Evolutionary conservation across 306 rosid genomes (phyloP), one percentile per base, ranked within the genome.

Genomic region (Casuarina equisetifolia): DNA sequence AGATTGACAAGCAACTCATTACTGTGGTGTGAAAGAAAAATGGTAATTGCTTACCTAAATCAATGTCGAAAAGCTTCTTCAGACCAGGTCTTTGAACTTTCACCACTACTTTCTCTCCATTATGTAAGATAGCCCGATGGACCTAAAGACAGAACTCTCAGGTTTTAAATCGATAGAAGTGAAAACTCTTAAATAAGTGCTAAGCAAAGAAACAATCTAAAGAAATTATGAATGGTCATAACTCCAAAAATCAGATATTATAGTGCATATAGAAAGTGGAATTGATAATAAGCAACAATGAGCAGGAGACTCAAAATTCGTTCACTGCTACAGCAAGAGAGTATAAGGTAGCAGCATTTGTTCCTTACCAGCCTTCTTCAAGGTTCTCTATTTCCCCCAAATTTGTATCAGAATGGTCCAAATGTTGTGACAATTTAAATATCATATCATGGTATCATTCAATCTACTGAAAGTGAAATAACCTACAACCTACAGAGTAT

Each of bases 81-180:
- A 95, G 87, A 75, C 98, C 98, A 51, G 98, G 97, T 80, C 98
- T 89, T 83, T 92, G 98, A 72, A 95, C 98, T 84, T 95, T 95
- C 77, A 95, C 55, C 20, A 91, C 96, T 62, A 95, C 97, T 78
- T 86, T 88, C 83, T 95, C 98, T 82, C 97, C 97, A 70, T 90
- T 95, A 85, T 95, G 96, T 63, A 92, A 89, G 73, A 95, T 78
- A 53, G 97, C 98, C 2, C 97, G 96, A 82, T 94, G 98, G 70
- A 94, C 98, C 97, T 92, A 80, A 73, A 72, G 57, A 76, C 17
- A 79, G 36, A 57, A 19, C 17, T 69, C 75, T 80, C 71, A 77
- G 75, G 66, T 67, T 77, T 35, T 49, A 76, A 54, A 58, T 69
- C 69, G 72, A 59, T 32, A 57, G 45, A 73, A 46, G 48, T 38